These are phyloP conservation scores for Coniella vitis DNA, from an alignment of 2,329 filamentous ascomycete genomes.

Conservation along the genomic window DNA sequence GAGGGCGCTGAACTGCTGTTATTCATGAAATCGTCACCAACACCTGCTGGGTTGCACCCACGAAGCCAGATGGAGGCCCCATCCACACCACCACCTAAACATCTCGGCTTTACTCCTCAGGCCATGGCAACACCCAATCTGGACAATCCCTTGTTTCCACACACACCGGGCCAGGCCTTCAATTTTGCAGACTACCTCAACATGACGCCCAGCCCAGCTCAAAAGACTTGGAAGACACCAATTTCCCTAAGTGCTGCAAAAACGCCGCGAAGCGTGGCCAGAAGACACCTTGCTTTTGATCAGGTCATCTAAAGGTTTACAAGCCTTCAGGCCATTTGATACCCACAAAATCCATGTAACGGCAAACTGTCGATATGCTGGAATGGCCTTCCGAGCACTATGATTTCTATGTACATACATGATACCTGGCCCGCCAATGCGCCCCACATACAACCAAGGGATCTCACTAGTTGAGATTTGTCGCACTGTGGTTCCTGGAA, in stretches of 20 bases:
- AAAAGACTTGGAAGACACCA: slow-evolving; percentile 83
- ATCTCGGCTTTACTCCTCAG: slow-evolving; percentile 66
- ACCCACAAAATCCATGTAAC: not conserved
- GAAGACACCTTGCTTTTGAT: slow-evolving; percentile 77
- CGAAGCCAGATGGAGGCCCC: slow-evolving; percentile 58
- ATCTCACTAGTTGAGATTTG: not conserved
- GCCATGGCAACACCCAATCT: slow-evolving; percentile 85
- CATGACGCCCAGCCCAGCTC: slow-evolving; percentile 90
- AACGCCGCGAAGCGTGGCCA: slow-evolving; percentile 59
- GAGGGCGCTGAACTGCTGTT: slow-evolving; percentile 76
- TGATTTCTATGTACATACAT: slow-evolving; percentile 15
- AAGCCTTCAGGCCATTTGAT: not conserved
- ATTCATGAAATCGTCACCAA: slow-evolving; percentile 87
- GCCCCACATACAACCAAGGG: not conserved
- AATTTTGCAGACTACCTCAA: slow-evolving; percentile 98
- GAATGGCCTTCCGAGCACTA: not conserved
- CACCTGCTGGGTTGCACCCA: slow-evolving; percentile 59
- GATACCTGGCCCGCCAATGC: slow-evolving; percentile 11
- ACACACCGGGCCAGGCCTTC: slow-evolving; percentile 75
- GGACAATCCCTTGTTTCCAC: slow-evolving; percentile 56
- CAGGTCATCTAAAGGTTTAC: slow-evolving; percentile 35
- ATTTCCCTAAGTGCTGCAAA: slow-evolving; percentile 42
- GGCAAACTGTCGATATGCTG: not conserved
- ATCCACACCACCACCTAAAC: slow-evolving; percentile 69
- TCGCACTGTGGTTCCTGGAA: too few relatives aligned